Evolutionary conservation across 192 early-diverging fungal species (phyloP).

Genomic region (Linnemannia hyalina): DNA sequence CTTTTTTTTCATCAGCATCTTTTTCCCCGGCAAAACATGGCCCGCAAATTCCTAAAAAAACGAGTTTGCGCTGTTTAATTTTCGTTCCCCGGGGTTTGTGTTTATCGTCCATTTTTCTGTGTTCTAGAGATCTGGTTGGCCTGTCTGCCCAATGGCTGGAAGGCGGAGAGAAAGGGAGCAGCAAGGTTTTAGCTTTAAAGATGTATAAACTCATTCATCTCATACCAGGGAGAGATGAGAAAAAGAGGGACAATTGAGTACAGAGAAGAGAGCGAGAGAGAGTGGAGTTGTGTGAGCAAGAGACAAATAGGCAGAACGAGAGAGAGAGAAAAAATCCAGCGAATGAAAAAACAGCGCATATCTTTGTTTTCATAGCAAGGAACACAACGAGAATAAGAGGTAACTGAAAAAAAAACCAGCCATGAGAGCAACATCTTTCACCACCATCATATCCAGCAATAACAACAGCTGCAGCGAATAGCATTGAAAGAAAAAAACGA

Average conservation of each 20-base stretch:
- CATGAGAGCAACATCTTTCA: not conserved
- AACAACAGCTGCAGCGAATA: not conserved
- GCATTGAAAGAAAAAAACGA: not conserved
- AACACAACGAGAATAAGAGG: not conserved
- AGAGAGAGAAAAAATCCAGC: not conserved
- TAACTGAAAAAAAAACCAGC: not conserved
- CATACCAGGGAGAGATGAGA: not conserved
- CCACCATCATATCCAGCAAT: not conserved
- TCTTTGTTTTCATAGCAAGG: not conserved
- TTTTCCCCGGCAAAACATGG: slow-evolving; percentile 5
- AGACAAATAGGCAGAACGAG: not conserved
- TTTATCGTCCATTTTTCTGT: not conserved
- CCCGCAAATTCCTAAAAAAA: not conserved
- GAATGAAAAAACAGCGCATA: slow-evolving; percentile 12
- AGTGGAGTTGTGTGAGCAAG: not conserved
- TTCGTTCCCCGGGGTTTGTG: slow-evolving; percentile 5
- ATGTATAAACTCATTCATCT: not conserved
- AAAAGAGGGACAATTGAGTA: not conserved
- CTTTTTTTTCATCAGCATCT: not conserved
- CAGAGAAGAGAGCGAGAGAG: not conserved
- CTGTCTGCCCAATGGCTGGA: not conserved
- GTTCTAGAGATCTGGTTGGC: not conserved
- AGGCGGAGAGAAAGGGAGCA: not conserved
- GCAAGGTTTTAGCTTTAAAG: not conserved
- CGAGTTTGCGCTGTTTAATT: slow-evolving; percentile 10